These are phyloP conservation scores for Chlamydomonas asymmetrica DNA, from an alignment of 139 green algal genomes.

Conservation along the genomic window DNA sequence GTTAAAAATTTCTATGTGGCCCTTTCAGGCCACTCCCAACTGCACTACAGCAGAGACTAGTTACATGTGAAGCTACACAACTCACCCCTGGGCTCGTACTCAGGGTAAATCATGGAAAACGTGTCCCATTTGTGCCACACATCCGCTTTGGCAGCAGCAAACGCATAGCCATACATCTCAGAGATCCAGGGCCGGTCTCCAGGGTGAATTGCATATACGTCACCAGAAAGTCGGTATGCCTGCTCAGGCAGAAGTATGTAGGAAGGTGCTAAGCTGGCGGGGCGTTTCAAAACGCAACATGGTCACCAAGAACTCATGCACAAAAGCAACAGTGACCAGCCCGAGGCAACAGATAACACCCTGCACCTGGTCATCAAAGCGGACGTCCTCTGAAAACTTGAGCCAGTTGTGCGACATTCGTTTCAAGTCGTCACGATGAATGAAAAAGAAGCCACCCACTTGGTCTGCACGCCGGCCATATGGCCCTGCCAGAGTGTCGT, in stretches of 20 bases:
- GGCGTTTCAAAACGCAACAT: too few species aligned
- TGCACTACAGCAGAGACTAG: too few species aligned
- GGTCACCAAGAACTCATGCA: too few species aligned
- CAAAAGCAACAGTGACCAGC: too few species aligned
- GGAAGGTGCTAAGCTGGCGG: too few species aligned
- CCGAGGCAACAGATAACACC: too few species aligned
- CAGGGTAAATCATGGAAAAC: conserved; percentile 82
- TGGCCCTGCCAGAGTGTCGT: conserved; percentile 67
- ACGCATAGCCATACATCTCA: conserved; percentile 91
- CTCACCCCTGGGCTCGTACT: conserved; percentile 59
- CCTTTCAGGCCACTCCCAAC: too few species aligned
- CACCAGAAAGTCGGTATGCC: conserved; percentile 54
- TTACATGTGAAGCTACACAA: too few species aligned
- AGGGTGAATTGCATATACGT: conserved; percentile 61
- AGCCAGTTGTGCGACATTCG: conserved; percentile 76
- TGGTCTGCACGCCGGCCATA: conserved; percentile 48
- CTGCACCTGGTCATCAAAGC: conserved; percentile 43
- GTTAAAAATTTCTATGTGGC: too few species aligned
- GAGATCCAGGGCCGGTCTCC: conserved; percentile 82
- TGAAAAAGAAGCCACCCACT: conserved; percentile 80
- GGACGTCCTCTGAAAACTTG: conserved; percentile 71
- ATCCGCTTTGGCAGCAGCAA: conserved; percentile 59
- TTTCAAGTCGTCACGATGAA: conserved; percentile 77
- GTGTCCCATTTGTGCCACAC: conserved; percentile 81
- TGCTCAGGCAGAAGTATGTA: conserved; percentile 32